Base-by-base conservation (phyloP, 1,284 basidiomycete species). In the Ceraceosorus bombacis region DNA sequence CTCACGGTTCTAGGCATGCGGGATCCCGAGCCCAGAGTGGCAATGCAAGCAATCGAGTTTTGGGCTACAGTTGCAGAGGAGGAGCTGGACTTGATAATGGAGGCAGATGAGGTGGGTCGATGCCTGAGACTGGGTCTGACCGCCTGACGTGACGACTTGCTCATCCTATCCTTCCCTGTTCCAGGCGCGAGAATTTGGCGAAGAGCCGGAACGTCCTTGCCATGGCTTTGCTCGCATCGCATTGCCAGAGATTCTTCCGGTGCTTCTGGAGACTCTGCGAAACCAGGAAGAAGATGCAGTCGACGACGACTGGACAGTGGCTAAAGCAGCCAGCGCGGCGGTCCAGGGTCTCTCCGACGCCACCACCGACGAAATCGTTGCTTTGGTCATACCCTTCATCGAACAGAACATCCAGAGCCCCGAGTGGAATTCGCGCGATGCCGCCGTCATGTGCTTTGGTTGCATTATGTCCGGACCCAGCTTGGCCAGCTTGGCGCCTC, bases 21-120 rank as follows among this genome's bases (percentile, higher is more conserved):
- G 78, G 88, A 95, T 73, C 79, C 81, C 13, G 92, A 98, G 71
- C 91, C 95, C 73, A 82, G 85, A 12, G 94, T 99, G 17, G 90
- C 91, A 0, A 81, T 96, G 46, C 94, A 99, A 79, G 95, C 95
- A 15, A 88, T 99, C 66, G 94, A 99, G 77, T 99, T 99, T 80
- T 99, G 95, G 94, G 92, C 92, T 4, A 97, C 94, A 5, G 94
- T 98, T 6, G 97, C 93, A 75, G 94, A 99, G 78, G 90, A 96
- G 78, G 94, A 99, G 79, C 87, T 91, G 52, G 92, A 96, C 65
- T 81, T 97, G 59, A 86, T 87, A n/a, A 84, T 91, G 66, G 92
- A 97, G 77, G 88, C 89, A 0, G 86, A 89, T 67, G 93, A 97
- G 81, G 90, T 89, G 71, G 63, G 81, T 77, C n/a, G 5, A 37